These are phyloP conservation scores for Nitzschia putrida DNA, from an alignment of 108 stramenopile genomes.

Conservation along the genomic window DNA sequence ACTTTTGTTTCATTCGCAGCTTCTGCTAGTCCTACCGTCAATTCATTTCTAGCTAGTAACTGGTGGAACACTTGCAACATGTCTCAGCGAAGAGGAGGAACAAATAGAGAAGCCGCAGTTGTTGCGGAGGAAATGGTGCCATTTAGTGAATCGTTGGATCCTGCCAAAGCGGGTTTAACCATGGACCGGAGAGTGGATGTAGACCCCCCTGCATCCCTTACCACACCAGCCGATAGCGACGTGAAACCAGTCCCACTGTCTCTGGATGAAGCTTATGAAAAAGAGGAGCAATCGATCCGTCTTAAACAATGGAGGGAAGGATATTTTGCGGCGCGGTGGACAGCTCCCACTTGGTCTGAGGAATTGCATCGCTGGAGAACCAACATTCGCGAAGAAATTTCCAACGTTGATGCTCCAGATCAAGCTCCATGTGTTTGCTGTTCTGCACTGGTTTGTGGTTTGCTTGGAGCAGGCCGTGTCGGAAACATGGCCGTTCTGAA, in stretches of 20 bases:
- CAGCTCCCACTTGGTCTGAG: constrained; percentile 68
- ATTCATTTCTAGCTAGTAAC: too few species aligned
- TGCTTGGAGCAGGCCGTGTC: constrained; percentile 72
- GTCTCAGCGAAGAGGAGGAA: constrained; percentile 33
- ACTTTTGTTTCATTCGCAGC: too few species aligned
- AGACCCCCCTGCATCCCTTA: background rate
- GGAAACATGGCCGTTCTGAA: constrained; percentile 88
- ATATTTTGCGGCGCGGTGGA: constrained; percentile 62
- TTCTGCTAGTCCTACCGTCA: too few species aligned
- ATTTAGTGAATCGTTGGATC: constrained; percentile 24
- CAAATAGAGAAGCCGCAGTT: background rate
- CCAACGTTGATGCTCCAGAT: constrained; percentile 45
- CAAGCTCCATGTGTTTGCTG: constrained; percentile 66
- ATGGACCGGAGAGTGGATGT: background rate
- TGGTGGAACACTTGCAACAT: too few species aligned
- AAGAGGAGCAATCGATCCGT: constrained; percentile 37
- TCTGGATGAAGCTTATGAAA: constrained; percentile 51
- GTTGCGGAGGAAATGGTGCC: constrained; percentile 33
- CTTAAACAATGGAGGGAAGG: constrained; percentile 70
- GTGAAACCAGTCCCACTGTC: constrained; percentile 8
- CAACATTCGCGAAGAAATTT: constrained; percentile 7
- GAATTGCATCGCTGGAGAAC: constrained; percentile 33
- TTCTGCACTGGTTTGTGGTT: constrained; percentile 65
- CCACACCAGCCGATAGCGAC: background rate
- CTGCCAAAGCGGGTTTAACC: background rate